These are phyloP conservation scores for Chaetothyriales sp. DNA, from an alignment of 2,329 filamentous ascomycete genomes.

Conservation along the genomic window DNA sequence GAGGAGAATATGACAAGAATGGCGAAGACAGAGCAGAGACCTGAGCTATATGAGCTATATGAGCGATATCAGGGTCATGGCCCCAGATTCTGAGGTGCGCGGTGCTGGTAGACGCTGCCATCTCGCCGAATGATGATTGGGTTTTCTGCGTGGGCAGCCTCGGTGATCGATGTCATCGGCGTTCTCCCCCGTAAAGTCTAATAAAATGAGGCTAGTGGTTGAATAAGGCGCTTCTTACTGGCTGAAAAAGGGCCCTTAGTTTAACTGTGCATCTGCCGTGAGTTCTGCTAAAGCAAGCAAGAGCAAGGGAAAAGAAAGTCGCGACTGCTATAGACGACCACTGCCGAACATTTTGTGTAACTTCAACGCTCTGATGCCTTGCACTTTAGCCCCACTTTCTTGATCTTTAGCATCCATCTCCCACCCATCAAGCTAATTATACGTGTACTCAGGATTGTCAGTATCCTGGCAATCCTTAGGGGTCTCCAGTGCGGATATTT, in stretches of 20 bases:
- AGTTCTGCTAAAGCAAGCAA: no score
- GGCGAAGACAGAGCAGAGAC: conserved; percentile 11
- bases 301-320: not conserved
- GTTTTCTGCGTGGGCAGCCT: not conserved
- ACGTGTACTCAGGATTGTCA: not conserved
- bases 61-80: conserved; percentile 1
- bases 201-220: no score
- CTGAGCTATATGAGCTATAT: conserved; percentile 4
- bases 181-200: not conserved
- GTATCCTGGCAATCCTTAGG: not conserved
- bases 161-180: not conserved
- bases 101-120: conserved; percentile 2
- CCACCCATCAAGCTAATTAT: not conserved
- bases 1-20: conserved; percentile 11
- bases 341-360: not conserved
- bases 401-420: not conserved
- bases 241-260: no score
- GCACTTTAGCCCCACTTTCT: not conserved
- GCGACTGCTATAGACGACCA: not conserved
- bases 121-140: conserved; percentile 2
- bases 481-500: not conserved
- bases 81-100: conserved; percentile 1
- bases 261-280: no score
- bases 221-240: no score
- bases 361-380: no score